These are phyloP conservation scores for Metschnikowia vanudenii DNA, from an alignment of 805 yeast genomes.

Conservation along the genomic window DNA sequence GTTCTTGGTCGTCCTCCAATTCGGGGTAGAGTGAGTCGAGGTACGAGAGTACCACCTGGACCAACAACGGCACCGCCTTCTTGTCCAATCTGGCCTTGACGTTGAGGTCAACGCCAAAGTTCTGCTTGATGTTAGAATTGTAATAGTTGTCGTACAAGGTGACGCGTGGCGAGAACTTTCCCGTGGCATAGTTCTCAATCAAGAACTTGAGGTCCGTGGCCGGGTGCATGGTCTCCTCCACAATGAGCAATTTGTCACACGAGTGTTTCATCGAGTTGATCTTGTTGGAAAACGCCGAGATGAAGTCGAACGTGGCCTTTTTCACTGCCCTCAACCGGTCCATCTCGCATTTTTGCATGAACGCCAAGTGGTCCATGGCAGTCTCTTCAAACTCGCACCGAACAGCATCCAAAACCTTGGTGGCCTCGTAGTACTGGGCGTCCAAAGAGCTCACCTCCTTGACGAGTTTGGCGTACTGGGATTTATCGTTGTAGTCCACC, in stretches of 20 bases:
- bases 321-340: constrained; percentile 76
- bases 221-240: constrained; percentile 73
- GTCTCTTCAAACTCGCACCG: constrained; percentile 75
- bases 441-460: constrained; percentile 62
- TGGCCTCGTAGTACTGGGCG: constrained; percentile 44
- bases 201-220: constrained; percentile 62
- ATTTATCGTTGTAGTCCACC: constrained; percentile 48
- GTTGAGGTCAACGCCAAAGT: constrained; percentile 77
- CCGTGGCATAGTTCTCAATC: constrained; percentile 68
- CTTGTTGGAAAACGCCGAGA: constrained; percentile 62
- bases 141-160: constrained; percentile 78
- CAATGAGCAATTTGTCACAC: constrained; percentile 58
- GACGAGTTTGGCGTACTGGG: constrained; percentile 49
- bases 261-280: constrained; percentile 55
- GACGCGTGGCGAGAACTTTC: constrained; percentile 71
- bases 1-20: constrained; percentile 62
- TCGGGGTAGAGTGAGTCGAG: constrained; percentile 73
- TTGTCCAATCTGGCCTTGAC: constrained; percentile 69
- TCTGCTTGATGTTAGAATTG: constrained; percentile 62
- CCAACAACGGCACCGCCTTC: constrained; percentile 66
- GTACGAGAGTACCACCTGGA: constrained; percentile 60
- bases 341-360: constrained; percentile 79
- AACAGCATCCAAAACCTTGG: constrained; percentile 57
- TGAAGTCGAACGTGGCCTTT: constrained; percentile 69
- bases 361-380: constrained; percentile 66